Percentiles rank a stretch among this genome's conserved stretches.
Conservation (phyloP, 768 basidiomycete genomes). For the Rhizopogon roseolus region DNA sequence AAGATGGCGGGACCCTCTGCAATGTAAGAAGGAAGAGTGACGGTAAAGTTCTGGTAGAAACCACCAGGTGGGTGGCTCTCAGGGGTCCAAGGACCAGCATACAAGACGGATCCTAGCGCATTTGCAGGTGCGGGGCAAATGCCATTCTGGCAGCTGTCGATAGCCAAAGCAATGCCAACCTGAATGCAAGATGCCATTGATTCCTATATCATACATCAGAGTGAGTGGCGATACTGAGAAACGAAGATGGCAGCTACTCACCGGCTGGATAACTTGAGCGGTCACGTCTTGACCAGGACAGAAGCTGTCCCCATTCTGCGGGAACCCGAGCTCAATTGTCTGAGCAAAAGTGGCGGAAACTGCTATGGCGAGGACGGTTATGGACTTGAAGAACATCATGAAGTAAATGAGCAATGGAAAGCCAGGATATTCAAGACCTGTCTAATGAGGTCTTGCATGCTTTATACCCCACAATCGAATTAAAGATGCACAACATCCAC, state of each 20-base stretch:
- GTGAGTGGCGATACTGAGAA: not conserved
- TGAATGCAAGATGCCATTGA: conserved; percentile 17
- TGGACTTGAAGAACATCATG: conserved; percentile 15
- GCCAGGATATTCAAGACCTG: not conserved
- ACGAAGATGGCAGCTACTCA: conserved; percentile 4
- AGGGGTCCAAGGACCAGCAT: conserved; percentile 24
- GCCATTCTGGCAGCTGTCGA: conserved; percentile 14
- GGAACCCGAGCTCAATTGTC: conserved; percentile 22
- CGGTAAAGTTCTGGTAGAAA: conserved; percentile 24
- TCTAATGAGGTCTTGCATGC: not conserved
- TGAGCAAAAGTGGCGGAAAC: conserved; percentile 15
- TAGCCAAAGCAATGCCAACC: conserved; percentile 26
- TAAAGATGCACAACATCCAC: not conserved
- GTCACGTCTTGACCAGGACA: conserved; percentile 12
- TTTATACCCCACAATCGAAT: not conserved
- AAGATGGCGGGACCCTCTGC: conserved; percentile 20
- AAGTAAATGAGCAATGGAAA: not conserved
- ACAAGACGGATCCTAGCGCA: conserved; percentile 20
- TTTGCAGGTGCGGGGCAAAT: conserved; percentile 17
- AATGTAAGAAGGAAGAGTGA: conserved; percentile 9
- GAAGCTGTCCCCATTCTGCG: conserved; percentile 15
- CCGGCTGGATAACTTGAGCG: conserved; percentile 16
- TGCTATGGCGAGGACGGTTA: conserved; percentile 5
- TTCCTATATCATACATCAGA: conserved; percentile 1
- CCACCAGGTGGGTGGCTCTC: conserved; percentile 12